Conservation (phyloP, 225 moss, liverwort and hornwort genomes). For the Antitrichia curtipendula region DNA sequence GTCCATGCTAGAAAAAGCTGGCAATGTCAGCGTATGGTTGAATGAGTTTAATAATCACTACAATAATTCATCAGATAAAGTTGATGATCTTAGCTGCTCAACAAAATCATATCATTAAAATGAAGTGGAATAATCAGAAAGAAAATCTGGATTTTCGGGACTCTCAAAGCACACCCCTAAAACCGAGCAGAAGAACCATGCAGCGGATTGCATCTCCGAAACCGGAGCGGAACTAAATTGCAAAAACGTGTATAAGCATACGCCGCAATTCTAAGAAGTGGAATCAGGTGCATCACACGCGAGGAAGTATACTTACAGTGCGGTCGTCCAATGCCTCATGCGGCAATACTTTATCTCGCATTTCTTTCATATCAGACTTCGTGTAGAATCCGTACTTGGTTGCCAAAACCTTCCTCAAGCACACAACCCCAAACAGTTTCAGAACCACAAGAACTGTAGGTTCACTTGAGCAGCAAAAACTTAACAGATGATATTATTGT, state of each 20-base stretch:
- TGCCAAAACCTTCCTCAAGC: constrained; percentile 52
- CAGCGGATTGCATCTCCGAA: background rate
- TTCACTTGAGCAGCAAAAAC: background rate
- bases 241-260: background rate
- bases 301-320: constrained; percentile 42
- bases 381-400: constrained; percentile 92
- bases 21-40: background rate
- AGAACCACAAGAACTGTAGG: background rate
- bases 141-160: background rate
- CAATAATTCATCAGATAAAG: background rate
- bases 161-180: background rate
- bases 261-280: background rate
- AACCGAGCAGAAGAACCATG: background rate
- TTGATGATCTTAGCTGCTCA: background rate
- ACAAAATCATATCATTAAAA: background rate
- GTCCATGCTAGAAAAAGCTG: constrained; percentile 87
- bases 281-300: background rate
- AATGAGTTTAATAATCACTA: background rate
- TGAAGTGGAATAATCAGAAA: background rate
- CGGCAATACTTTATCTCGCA: constrained; percentile 53
- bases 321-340: constrained; percentile 43
- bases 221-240: background rate
- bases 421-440: constrained; percentile 3
- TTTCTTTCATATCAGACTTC: constrained; percentile 73
- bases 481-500: background rate